Conservation (phyloP, 495 filamentous ascomycete species). For the Sabuloglossum arenarium region DNA sequence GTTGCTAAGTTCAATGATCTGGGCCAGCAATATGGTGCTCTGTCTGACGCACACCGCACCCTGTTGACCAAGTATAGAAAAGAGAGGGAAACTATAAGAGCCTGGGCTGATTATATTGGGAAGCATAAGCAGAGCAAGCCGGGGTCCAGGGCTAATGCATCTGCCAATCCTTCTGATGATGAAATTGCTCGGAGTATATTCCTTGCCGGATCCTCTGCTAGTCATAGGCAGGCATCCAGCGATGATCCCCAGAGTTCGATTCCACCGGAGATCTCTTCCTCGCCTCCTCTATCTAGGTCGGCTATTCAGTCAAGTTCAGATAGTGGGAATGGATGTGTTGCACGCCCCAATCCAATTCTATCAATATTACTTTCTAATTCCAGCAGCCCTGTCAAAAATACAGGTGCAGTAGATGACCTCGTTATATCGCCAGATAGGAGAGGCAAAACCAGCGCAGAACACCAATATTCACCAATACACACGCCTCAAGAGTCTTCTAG, state of each 20-base stretch:
- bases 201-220: neutral
- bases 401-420: neutral
- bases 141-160: neutral
- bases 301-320: neutral
- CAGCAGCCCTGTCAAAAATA: neutral
- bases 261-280: neutral
- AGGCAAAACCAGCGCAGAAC: neutral
- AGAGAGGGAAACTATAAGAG: constrained; percentile 1
- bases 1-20: neutral
- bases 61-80: neutral
- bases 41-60: neutral
- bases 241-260: neutral
- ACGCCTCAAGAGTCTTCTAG: neutral
- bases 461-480: neutral
- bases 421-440: neutral
- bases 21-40: neutral
- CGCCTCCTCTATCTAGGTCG: neutral
- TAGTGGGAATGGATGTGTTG: neutral
- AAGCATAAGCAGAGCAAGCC: neutral
- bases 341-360: neutral
- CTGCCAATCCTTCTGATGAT: neutral
- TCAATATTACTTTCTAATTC: neutral
- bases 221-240: neutral
- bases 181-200: neutral
- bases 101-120: neutral